Conservation (phyloP, 768 basidiomycete genomes). For the Termitomyces eurrhizus region DNA sequence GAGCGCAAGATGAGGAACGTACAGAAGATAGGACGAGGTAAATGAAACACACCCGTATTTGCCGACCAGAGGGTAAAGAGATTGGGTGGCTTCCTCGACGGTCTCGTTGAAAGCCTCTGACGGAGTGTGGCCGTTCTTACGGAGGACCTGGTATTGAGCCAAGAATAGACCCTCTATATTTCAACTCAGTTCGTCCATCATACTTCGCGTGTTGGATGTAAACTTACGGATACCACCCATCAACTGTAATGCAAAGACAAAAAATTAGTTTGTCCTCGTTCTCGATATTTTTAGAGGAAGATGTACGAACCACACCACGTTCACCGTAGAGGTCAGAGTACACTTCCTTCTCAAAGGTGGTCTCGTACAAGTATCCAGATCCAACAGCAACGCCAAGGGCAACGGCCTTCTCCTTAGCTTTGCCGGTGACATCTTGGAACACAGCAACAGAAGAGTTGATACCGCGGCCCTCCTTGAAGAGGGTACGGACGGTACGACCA, state of each 20-base stretch:
- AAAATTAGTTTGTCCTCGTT: slow-evolving; percentile 9
- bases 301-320: slow-evolving; percentile 88
- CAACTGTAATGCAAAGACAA: slow-evolving; percentile 44
- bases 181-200: background rate
- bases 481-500: slow-evolving; percentile 96
- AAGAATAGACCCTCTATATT: slow-evolving; percentile 91
- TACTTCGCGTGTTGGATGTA: background rate
- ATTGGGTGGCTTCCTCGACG: slow-evolving; percentile 99
- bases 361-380: slow-evolving; percentile 98
- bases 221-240: slow-evolving; percentile 93
- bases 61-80: slow-evolving; percentile 95
- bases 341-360: slow-evolving; percentile 99
- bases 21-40: background rate
- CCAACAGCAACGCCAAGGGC: slow-evolving; percentile 94
- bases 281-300: background rate
- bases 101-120: slow-evolving; percentile 99
- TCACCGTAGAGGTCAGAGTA: slow-evolving; percentile 99
- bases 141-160: slow-evolving; percentile 97
- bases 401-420: slow-evolving; percentile 95
- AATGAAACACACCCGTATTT: slow-evolving; percentile 71
- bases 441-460: slow-evolving; percentile 95
- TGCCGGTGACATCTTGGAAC: slow-evolving; percentile 96
- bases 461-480: slow-evolving; percentile 99
- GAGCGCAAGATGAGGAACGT: slow-evolving; percentile 1
- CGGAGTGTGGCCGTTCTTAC: slow-evolving; percentile 93